Evolutionary conservation across 1,284 basidiomycete genomes (phyloP), one percentile per base, ranked within the genome.

Genomic region (Lentinula novae-zelandiae): DNA sequence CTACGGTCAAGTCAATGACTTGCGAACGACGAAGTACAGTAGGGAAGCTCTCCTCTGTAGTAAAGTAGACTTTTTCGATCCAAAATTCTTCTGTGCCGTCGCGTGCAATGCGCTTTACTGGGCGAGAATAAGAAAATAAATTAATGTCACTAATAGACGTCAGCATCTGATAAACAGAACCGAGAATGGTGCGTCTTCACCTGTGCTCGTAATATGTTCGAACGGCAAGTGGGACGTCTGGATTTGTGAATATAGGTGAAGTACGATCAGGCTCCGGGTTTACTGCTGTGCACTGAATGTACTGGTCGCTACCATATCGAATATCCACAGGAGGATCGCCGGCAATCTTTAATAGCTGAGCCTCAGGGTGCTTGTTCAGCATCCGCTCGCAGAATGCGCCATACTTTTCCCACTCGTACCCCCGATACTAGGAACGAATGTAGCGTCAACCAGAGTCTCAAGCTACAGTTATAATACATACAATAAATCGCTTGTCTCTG

Each of bases 21-120:
- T 98, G 95, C 5, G 94, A 95, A 15, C 96, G 85, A 48, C 92
- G 87, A 40, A 98, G 81, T 3, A 98, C 91, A 0, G 94, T 95
- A 0, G 96, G 96, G 75, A 99, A 94, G 0, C 86, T 82, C 67
- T 96, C 93, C 71, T 96, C 93, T 1, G 93, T 94, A 0, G 86
- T 92, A 68, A 90, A 85, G 64, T 86, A 89, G 0, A 89, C 92
- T 78, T 96, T 98, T 71, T 97, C 94, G 0, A 90, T 77, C 95
- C 95, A 98, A 0, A 82, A 75, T 71, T 95, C 89, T 67, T 89
- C 86, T n/a, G 77, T 76, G 20, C 85, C 85, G 60, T 89, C 84
- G 27, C 79, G 75, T 59, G 80, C 82, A 4, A 77, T 70, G 70
- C 87, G 88, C 59, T 82, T 80, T 58, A 92, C 78, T 40, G 87